phyloP scores from a whole-genome alignment of 176 grass and related monocot species.

The Juncus inflexus region DNA sequence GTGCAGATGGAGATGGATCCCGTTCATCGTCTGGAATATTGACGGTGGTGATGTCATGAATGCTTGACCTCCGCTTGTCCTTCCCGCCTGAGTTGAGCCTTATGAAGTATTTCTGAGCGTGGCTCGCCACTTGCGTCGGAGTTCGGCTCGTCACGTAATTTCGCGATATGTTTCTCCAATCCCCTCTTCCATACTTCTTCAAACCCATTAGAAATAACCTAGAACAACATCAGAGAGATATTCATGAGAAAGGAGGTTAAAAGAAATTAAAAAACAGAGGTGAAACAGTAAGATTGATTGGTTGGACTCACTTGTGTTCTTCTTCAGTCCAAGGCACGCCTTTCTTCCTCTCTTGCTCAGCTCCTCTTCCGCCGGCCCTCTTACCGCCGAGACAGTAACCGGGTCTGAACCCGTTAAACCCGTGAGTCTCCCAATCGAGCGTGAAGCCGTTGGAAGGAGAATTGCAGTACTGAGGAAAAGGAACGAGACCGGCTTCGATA shows the following conservation, averaged over 20 bases:
- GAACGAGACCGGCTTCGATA: slow-evolving; percentile 76
- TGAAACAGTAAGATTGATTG: not conserved
- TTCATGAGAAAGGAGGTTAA: slow-evolving; percentile 3
- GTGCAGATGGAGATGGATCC: slow-evolving; percentile 46
- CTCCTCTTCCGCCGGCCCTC: slow-evolving; percentile 38
- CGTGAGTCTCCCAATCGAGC: slow-evolving; percentile 53
- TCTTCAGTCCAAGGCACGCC: slow-evolving; percentile 96
- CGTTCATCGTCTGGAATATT: slow-evolving; percentile 69
- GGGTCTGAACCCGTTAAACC: slow-evolving; percentile 45
- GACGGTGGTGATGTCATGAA: slow-evolving; percentile 98
- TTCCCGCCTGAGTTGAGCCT: slow-evolving; percentile 89
- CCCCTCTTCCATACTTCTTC: slow-evolving; percentile 85
- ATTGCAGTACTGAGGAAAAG: slow-evolving; percentile 51
- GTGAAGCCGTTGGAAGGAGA: slow-evolving; percentile 42
- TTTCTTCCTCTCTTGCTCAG: slow-evolving; percentile 93
- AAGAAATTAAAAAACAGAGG: not conserved
- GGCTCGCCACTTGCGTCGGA: slow-evolving; percentile 95
- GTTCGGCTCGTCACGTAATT: slow-evolving; percentile 89
- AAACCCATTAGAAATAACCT: slow-evolving; percentile 87
- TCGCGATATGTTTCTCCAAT: slow-evolving; percentile 96
- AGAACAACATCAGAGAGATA: not conserved
- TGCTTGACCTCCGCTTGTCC: slow-evolving; percentile 98
- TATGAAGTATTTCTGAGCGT: slow-evolving; percentile 99
- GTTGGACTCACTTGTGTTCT: slow-evolving; percentile 75
- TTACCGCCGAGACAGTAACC: slow-evolving; percentile 60